Percentiles rank a stretch among this genome's conserved stretches.
Conservation (phyloP, 2,329 filamentous ascomycete species). For the Claviceps quebecensis region DNA sequence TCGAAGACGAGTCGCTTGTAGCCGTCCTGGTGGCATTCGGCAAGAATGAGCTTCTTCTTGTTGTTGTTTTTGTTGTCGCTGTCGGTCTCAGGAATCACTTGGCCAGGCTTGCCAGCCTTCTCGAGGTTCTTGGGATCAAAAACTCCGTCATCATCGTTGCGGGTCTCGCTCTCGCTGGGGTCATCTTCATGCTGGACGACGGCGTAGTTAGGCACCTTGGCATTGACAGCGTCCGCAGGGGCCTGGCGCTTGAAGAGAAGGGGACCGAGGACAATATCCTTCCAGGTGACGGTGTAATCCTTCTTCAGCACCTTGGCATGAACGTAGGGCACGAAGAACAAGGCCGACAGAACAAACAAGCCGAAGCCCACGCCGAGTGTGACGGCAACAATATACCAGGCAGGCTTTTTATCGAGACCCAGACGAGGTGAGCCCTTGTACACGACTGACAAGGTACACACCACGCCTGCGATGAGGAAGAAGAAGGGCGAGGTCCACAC, state of each 20-base stretch:
- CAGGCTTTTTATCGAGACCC: constrained; percentile 49
- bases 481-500: constrained; percentile 62
- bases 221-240: constrained; percentile 35
- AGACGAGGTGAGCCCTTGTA: constrained; percentile 68
- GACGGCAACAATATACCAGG: constrained; percentile 52
- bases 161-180: constrained; percentile 11
- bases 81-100: constrained; percentile 21
- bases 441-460: constrained; percentile 65
- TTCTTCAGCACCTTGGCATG: constrained; percentile 54
- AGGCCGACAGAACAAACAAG: constrained; percentile 40
- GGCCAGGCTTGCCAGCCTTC: constrained; percentile 2
- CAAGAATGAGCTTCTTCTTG: constrained; percentile 28
- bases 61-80: constrained; percentile 20
- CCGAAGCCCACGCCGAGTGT: constrained; percentile 50
- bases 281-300: constrained; percentile 51
- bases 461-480: constrained; percentile 60
- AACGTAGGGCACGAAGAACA: constrained; percentile 64
- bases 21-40: constrained; percentile 33
- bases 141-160: constrained; percentile 12
- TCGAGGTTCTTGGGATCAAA: constrained; percentile 11
- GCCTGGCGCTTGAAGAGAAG: constrained; percentile 46
- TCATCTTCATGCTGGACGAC: constrained; percentile 55
- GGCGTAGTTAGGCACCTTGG: constrained; percentile 59
- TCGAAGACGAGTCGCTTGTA: constrained; percentile 50
- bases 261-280: constrained; percentile 47